These are phyloP conservation scores for Alternaria triticimaculans DNA, from an alignment of 2,329 filamentous ascomycete genomes.

Conservation along the genomic window DNA sequence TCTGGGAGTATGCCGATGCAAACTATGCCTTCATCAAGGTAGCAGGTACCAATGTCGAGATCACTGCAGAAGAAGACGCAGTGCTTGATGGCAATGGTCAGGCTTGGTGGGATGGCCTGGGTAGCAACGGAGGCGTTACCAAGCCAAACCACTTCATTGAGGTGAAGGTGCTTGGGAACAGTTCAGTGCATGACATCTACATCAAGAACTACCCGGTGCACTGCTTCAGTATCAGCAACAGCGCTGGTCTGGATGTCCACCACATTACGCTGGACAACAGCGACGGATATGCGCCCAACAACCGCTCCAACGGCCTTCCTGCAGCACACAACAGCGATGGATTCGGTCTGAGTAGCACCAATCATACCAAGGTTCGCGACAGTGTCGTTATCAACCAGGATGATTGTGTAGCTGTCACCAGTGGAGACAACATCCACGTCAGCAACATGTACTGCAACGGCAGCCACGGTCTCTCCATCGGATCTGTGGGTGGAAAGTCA, in stretches of 20 bases:
- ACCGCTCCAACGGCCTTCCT: slow-evolving; percentile 28
- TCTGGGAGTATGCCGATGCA: slow-evolving; percentile 43
- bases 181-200: slow-evolving; percentile 52
- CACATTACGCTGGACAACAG: slow-evolving; percentile 63
- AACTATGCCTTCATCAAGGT: slow-evolving; percentile 44
- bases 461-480: slow-evolving; percentile 64
- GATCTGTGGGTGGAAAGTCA: slow-evolving; percentile 56
- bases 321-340: slow-evolving; percentile 59
- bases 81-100: slow-evolving; percentile 31
- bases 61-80: slow-evolving; percentile 50
- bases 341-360: slow-evolving; percentile 60
- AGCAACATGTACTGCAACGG: slow-evolving; percentile 54
- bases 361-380: slow-evolving; percentile 48
- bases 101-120: slow-evolving; percentile 41
- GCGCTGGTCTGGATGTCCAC: slow-evolving; percentile 51
- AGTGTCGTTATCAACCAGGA: slow-evolving; percentile 64
- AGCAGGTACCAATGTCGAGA: slow-evolving; percentile 50
- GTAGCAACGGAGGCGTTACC: slow-evolving; percentile 54
- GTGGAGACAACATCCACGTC: slow-evolving; percentile 50
- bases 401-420: slow-evolving; percentile 64
- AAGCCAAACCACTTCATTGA: slow-evolving; percentile 47
- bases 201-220: slow-evolving; percentile 63
- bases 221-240: slow-evolving; percentile 54
- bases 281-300: slow-evolving; percentile 54
- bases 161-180: slow-evolving; percentile 48